phyloP scores from a whole-genome alignment of 192 early-diverging fungal genomes.

The Geranomyces michiganensis region DNA sequence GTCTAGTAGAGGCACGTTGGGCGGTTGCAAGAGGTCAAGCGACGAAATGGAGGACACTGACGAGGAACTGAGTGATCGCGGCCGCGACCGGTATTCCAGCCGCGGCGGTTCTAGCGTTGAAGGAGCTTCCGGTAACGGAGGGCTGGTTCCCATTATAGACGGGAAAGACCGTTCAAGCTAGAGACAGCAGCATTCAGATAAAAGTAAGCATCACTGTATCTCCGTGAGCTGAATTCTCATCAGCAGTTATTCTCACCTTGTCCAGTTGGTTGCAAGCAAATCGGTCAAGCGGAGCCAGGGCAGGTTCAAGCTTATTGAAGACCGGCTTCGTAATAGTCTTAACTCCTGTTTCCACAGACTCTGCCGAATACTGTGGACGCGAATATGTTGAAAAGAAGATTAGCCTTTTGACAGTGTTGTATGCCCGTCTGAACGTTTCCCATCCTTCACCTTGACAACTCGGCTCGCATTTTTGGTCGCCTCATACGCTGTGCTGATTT shows the following conservation, averaged over 20 bases:
- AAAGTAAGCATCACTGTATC: background rate
- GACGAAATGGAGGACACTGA: conserved; percentile 32
- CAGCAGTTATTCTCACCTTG: conserved; percentile 63
- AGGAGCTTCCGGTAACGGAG: background rate
- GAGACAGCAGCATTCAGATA: background rate
- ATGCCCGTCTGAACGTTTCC: background rate
- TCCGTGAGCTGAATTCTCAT: background rate
- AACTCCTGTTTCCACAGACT: conserved; percentile 77
- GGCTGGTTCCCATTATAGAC: conserved; percentile 27
- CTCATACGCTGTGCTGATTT: conserved; percentile 65
- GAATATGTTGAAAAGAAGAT: too few relatives aligned
- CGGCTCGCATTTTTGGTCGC: conserved; percentile 65
- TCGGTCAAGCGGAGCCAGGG: conserved; percentile 65
- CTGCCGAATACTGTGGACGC: conserved; percentile 64
- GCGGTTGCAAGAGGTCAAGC: conserved; percentile 29
- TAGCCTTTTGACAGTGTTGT: background rate
- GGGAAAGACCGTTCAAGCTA: conserved; percentile 43
- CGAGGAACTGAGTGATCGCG: conserved; percentile 19
- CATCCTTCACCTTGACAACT: conserved; percentile 48
- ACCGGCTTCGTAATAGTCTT: conserved; percentile 73
- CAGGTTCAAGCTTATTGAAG: conserved; percentile 72
- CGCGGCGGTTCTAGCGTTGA: conserved; percentile 1
- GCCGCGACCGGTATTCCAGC: conserved; percentile 19
- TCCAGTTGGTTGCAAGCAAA: conserved; percentile 80
- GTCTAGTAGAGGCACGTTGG: conserved; percentile 25